Base-by-base conservation (phyloP, 2,329 filamentous ascomycete genomes). In the Paecilomyces formosus region DNA sequence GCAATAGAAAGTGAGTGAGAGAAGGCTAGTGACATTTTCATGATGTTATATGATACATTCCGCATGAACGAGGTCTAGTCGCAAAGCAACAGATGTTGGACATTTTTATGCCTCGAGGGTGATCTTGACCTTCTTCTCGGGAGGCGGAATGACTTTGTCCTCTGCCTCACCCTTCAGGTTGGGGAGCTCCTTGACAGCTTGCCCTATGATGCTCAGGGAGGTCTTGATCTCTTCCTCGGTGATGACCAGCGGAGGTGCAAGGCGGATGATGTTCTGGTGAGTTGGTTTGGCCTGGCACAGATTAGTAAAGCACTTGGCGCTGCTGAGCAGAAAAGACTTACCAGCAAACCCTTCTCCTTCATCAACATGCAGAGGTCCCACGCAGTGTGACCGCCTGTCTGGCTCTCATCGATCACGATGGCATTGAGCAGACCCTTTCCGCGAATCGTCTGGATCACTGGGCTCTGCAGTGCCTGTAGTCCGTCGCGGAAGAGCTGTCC, bases 301-400 rank as follows among this genome's bases (percentile, higher is more conserved):
- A 54, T 56, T 63, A 70, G 63, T 66, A 53, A 55, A 35, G 53
- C 39, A 51, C 39, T 12, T 28, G 24, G 24, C 6, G 24, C 24
- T 26, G 24, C 24, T 26, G 24, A 26, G 24, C 24, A 45, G 5
- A 45, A 2, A 18, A 15, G 39, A 79, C 87, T 78, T 82, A 95
- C 91, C 83, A 99, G 75, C 58, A 99, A 79, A 60, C 94, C 94
- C 83, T 97, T 97, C 75, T 88, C 85, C 82, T 97, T 97, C 79
- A 97, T 85, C 70, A 97, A 77, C 81, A 99, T 85, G 76, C 94
- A 99, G 64, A 99, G 80, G 76, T 99, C 93, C 94, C 94, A 99
- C 9, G 94, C 94, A 55, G 87, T 88, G 74, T 92, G 88, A 50
- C 93, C 93, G 60, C 86, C 86, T 26, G 92, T 88, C 75, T 90